Conservation (phyloP, 306 rosid species). For the Rosa rugosa region DNA sequence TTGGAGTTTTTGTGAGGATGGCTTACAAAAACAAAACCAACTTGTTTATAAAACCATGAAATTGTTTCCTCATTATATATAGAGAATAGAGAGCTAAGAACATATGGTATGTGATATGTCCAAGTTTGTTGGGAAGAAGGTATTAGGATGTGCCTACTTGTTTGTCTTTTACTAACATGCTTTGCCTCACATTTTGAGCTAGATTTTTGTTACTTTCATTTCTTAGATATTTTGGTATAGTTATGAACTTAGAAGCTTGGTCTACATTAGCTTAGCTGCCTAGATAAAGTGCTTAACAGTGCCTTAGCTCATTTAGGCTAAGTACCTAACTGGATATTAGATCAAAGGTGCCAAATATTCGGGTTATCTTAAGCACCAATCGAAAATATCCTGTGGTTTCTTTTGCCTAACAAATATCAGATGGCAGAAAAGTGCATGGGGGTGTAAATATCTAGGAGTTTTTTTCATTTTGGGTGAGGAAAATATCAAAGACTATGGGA, state of each 20-base stretch:
- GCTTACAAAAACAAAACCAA: neutral
- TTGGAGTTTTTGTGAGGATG: neutral
- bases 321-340: neutral
- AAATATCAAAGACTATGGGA: slow-evolving; percentile 4
- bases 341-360: neutral
- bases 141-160: neutral
- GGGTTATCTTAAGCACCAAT: neutral
- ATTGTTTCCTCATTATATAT: neutral
- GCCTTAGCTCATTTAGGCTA: neutral
- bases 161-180: neutral
- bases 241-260: neutral
- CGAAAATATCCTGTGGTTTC: neutral
- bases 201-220: slow-evolving; percentile 1
- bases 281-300: neutral
- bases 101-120: neutral
- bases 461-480: neutral
- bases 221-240: slow-evolving; percentile 1
- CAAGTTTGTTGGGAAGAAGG: neutral
- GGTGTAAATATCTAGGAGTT: slow-evolving; percentile 25
- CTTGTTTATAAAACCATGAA: neutral
- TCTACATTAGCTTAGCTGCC: neutral
- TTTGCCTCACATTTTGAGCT: neutral
- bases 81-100: neutral
- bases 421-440: neutral
- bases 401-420: neutral